Evolutionary conservation across 2,329 filamentous ascomycete genomes (phyloP).

Genomic region (Fusarium sp.): DNA sequence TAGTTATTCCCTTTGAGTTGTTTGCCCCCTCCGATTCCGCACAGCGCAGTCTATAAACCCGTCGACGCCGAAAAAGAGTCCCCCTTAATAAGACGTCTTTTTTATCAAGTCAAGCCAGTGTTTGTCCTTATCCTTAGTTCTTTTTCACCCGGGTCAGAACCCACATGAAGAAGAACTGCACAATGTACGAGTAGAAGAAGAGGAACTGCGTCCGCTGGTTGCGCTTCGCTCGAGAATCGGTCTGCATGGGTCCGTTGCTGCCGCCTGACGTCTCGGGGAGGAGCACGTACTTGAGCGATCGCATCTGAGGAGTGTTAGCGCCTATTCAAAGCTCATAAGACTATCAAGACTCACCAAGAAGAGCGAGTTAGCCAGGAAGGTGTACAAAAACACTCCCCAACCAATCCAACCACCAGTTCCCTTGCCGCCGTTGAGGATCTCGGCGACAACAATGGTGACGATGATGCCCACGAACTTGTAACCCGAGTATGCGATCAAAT

Average conservation of each 20-base stretch:
- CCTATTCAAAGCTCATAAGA: background rate
- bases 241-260: conserved; percentile 68
- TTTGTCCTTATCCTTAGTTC: background rate
- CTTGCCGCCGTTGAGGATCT: conserved; percentile 77
- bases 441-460: conserved; percentile 79
- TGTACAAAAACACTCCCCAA: conserved; percentile 90
- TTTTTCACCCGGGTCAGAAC: conserved; percentile 59
- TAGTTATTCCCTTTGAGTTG: conserved; percentile 2
- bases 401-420: conserved; percentile 88
- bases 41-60: background rate
- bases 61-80: conserved; percentile 9
- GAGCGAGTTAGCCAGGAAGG: conserved; percentile 91
- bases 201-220: conserved; percentile 90
- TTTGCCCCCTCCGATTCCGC: background rate
- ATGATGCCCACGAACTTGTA: conserved; percentile 99
- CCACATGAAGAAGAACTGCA: conserved; percentile 97
- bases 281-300: conserved; percentile 93
- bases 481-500: conserved; percentile 93
- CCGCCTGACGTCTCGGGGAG: conserved; percentile 80
- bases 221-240: conserved; percentile 82
- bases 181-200: conserved; percentile 91
- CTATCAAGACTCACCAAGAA: conserved; percentile 74
- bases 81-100: background rate
- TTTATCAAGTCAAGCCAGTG: conserved; percentile 1
- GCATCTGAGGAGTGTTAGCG: conserved; percentile 66